Conservation (phyloP, 2,329 filamentous ascomycete species). For the Epichloe elymi region DNA sequence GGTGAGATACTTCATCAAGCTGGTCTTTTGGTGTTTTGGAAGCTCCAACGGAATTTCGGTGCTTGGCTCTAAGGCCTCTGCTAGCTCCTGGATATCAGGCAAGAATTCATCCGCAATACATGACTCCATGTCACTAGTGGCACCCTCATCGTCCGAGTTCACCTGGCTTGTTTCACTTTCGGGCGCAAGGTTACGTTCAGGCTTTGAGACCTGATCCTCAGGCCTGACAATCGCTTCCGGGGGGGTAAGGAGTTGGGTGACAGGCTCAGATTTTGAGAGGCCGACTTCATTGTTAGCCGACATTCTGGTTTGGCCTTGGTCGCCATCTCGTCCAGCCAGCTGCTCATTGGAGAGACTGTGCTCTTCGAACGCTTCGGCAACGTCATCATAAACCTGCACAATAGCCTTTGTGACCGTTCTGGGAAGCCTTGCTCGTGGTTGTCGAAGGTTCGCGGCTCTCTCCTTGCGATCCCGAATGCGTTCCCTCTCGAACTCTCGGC, state of each 20-base stretch:
- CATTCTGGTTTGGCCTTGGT: conserved; percentile 9
- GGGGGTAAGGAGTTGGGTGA: conserved; percentile 10
- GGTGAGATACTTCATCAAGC: conserved; percentile 85
- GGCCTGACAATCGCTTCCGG: conserved; percentile 12
- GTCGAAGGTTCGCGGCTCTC: conserved; percentile 59
- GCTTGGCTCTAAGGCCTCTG: conserved; percentile 47
- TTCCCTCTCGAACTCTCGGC: conserved; percentile 92
- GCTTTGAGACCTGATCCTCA: conserved; percentile 13
- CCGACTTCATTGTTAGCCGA: conserved; percentile 9
- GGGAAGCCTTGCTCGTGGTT: conserved; percentile 68
- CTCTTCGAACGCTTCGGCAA: conserved; percentile 84
- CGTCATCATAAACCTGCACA: conserved; percentile 89
- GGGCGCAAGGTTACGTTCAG: conserved; percentile 16
- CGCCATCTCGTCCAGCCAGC: conserved; percentile 11
- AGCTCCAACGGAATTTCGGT: conserved; percentile 57
- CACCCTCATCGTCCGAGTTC: conserved; percentile 56
- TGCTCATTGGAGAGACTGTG: conserved; percentile 46
- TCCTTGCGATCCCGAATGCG: conserved; percentile 74
- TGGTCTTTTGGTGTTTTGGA: conserved; percentile 85
- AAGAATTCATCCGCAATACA: conserved; percentile 55
- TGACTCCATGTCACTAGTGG: conserved; percentile 58
- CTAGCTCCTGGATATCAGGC: conserved; percentile 48
- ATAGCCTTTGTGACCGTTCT: conserved; percentile 89
- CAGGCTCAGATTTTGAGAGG: conserved; percentile 12
- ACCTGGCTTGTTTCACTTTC: conserved; percentile 30